A percentile compares a stretch with the other conserved stretches of the same genome.
These are phyloP conservation scores for Radiomyces spectabilis DNA, from an alignment of 192 early-diverging fungal species.

Conservation along the genomic window DNA sequence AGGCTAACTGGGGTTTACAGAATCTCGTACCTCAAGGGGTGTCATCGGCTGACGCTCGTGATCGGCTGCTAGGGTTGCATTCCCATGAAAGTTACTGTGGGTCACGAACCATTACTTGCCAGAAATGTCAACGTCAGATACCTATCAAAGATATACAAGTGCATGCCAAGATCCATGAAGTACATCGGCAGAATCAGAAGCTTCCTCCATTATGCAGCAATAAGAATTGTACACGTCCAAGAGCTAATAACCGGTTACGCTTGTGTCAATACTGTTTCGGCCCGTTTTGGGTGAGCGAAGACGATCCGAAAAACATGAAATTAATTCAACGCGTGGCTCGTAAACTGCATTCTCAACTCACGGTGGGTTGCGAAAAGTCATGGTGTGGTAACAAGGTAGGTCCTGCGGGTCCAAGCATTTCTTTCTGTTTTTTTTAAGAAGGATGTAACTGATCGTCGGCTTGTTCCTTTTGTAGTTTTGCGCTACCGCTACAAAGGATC, in stretches of 20 bases:
- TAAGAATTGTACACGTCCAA: slow-evolving; percentile 56
- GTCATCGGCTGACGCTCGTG: slow-evolving; percentile 42
- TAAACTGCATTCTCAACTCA: slow-evolving; percentile 70
- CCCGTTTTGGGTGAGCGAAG: slow-evolving; percentile 69
- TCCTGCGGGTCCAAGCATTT: neutral
- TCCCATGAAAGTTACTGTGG: slow-evolving; percentile 85
- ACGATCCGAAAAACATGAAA: slow-evolving; percentile 72
- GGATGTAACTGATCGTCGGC: too few species aligned
- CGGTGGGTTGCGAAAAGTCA: slow-evolving; percentile 61
- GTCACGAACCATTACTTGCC: slow-evolving; percentile 72
- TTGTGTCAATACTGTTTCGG: slow-evolving; percentile 77
- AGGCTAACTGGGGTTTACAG: too few species aligned
- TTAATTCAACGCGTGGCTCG: slow-evolving; percentile 63
- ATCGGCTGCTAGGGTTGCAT: slow-evolving; percentile 53
- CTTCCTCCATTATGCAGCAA: slow-evolving; percentile 64
- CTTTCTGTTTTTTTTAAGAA: slow-evolving; percentile 5
- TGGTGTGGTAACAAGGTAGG: slow-evolving; percentile 60
- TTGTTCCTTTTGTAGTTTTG: slow-evolving; percentile 23
- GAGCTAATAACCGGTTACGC: slow-evolving; percentile 43
- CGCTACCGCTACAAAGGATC: slow-evolving; percentile 23
- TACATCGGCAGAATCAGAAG: slow-evolving; percentile 47
- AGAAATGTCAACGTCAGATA: slow-evolving; percentile 64
- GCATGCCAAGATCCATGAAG: slow-evolving; percentile 67
- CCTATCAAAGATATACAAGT: slow-evolving; percentile 72
- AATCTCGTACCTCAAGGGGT: slow-evolving; percentile 59